Base-by-base conservation (phyloP, 164 flowering plant genomes). In the Vitis cinerea region DNA sequence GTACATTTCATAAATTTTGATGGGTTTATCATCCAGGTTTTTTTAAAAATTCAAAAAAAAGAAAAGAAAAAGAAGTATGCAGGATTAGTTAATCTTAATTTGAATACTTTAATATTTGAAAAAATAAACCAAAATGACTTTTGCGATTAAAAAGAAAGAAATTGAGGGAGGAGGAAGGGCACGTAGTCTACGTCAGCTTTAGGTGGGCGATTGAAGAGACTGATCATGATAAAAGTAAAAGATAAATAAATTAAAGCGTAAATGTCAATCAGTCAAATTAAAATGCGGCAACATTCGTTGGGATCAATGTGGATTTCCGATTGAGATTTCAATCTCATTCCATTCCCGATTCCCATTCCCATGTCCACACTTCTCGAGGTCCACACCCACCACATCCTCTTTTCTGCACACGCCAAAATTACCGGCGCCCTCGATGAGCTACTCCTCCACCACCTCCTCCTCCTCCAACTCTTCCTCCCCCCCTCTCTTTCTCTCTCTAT, bases 401-500 rank as follows among this genome's bases (percentile, higher is more conserved):
- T 47, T 44, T 10, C 65, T 68, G 63, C 64, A 69, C 59, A 73
- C 68, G 68, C 76, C 71, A 73, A 68, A 62, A 54, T 7, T 62
- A 29, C 76, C 76, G 76, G 71, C 76, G 72, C 15, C 72, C 76
- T 73, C 76, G 72, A 67, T 6, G 44, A 63, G 68, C 74, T 68
- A 13, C 55, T 9, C 62, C 63, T 31, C 37, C 10, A 29, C 50
- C 31, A 1, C 16, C 52, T 9, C 44, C 44, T 37, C 44, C 44
- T 37, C 44, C 44, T 37, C 44, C 44, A 3, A 3, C 44, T 37
- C 44, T 37, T 37, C 44, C 44, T 37, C 44, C 7, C 44, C 5
- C 44, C 7, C 44, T 37, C 44, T 37, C 44, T 37, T 6, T 37
- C 44, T 37, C 4, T 37, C 4, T 37, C 4, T 37, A 37, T 37